Evolutionary conservation across 2,329 filamentous ascomycete species (phyloP).

Genomic region (Periconia sp.): DNA sequence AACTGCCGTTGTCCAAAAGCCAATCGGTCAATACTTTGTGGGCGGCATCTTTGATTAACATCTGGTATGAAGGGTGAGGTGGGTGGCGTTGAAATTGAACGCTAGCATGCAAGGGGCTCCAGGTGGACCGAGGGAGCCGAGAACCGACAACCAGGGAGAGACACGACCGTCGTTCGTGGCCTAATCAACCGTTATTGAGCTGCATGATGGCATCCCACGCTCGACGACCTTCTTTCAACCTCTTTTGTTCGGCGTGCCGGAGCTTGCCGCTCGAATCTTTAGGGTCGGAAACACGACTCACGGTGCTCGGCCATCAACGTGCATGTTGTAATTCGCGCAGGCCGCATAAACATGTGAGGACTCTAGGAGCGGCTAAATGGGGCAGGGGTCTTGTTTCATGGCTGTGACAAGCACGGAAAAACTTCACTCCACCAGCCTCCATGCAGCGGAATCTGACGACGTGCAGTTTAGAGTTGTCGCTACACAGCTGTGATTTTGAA

Average conservation of each 20-base stretch:
- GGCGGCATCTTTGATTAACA: not conserved
- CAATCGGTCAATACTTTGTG: not conserved
- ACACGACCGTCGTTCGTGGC: too few relatives aligned
- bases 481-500: conserved; percentile 10
- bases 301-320: too few relatives aligned
- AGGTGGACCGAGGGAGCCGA: not conserved
- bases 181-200: too few relatives aligned
- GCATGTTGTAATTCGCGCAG: too few relatives aligned
- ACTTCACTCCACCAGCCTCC: conserved; percentile 15
- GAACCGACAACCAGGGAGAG: not conserved
- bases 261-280: too few relatives aligned
- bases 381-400: conserved; percentile 20
- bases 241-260: not conserved
- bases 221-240: not conserved
- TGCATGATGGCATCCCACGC: not conserved
- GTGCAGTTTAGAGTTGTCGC: conserved; percentile 3
- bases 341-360: too few relatives aligned
- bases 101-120: not conserved
- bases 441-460: conserved; percentile 1
- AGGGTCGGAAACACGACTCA: too few relatives aligned
- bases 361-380: not conserved
- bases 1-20: not conserved
- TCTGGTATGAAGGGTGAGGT: not conserved
- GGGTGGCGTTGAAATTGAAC: not conserved
- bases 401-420: conserved; percentile 13